Base-by-base conservation (phyloP, 768 basidiomycete species). In the Dioszegia aurantiaca region DNA sequence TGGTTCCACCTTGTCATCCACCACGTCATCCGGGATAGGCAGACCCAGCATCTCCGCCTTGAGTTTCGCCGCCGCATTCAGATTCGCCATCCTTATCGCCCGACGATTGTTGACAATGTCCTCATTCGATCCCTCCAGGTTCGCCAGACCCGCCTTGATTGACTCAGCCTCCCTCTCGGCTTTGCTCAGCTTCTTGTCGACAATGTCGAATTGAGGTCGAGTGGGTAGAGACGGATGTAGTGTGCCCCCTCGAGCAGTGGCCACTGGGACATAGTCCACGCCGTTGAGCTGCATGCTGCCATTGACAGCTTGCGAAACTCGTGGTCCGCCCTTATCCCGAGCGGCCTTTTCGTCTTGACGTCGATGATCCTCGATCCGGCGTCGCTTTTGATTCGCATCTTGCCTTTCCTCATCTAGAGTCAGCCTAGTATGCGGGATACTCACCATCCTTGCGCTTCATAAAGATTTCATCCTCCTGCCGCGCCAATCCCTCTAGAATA, bases 401-500 rank as follows among this genome's bases (percentile, higher is more conserved):
- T 95, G 94, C 56, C 94, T 86, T 72, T 90, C 88, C 80, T 97
- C 92, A 77, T 85, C 94, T 97, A 24, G n/a, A 4, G 27, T 58
- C 61, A 58, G 61, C 36, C 16, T 8, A 23, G n/a, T 14, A 27
- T 30, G 6, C 11, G 9, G 10, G 59, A 17, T 67, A 82, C 87
- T 78, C 74, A 94, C 92, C 83, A 85, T 98, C 92, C 79, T 87
- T 87, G 72, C 94, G 83, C 73, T 83, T 84, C 71, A 87, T 81
- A 79, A 99, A 98, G 66, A 99, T 98, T 46, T 91, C 92, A 79
- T 94, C 91, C 80, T 99, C 95, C 72, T 87, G 81, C 77, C 82
- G 83, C n/a, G 94, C 92, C 61, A 99, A 81, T 59, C 92, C 93
- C 77, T 94, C 89, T 77, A 99, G 83, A 71, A 99, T 95, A 72